phyloP scores from a whole-genome alignment of 2,329 filamentous ascomycete species.

The Aspergillus terreus region DNA sequence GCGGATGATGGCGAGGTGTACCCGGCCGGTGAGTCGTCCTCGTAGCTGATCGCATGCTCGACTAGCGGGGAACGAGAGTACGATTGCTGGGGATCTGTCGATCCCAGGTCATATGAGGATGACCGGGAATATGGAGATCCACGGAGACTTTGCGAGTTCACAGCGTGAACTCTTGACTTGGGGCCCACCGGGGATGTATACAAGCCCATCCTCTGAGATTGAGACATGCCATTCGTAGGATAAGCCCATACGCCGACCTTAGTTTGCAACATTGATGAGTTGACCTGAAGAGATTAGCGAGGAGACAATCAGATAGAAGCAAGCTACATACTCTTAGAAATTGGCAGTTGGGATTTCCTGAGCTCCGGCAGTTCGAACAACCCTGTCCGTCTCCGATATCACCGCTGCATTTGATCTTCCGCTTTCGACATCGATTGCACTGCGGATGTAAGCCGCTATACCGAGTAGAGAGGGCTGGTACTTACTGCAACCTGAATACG shows the following conservation, averaged over 20 bases:
- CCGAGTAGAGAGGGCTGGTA: constrained; percentile 1
- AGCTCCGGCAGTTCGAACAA: constrained; percentile 79
- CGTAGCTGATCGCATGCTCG: constrained; percentile 27
- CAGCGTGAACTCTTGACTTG: constrained; percentile 14
- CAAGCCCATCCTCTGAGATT: constrained; percentile 18
- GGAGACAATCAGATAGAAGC: not conserved
- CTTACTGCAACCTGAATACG: constrained; percentile 54
- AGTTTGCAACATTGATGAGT: constrained; percentile 27
- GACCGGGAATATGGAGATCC: constrained; percentile 17
- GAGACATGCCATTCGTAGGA: constrained; percentile 16
- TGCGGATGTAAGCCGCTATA: constrained; percentile 34
- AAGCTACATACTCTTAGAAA: constrained; percentile 66
- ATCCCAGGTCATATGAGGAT: constrained; percentile 25
- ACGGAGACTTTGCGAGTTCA: constrained; percentile 16
- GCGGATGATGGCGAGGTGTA: constrained; percentile 32
- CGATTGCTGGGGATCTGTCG: constrained; percentile 14
- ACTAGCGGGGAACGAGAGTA: constrained; percentile 22
- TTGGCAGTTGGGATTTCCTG: constrained; percentile 63
- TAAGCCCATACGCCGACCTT: constrained; percentile 27
- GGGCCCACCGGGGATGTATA: constrained; percentile 15
- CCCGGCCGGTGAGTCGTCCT: constrained; percentile 28
- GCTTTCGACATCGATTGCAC: constrained; percentile 85
- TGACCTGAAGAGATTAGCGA: constrained; percentile 25
- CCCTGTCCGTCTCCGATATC: constrained; percentile 70
- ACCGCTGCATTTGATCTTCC: constrained; percentile 93